Evolutionary conservation across 2,329 filamentous ascomycete genomes (phyloP).

Genomic region (Phaeophleospora eucalypticola): DNA sequence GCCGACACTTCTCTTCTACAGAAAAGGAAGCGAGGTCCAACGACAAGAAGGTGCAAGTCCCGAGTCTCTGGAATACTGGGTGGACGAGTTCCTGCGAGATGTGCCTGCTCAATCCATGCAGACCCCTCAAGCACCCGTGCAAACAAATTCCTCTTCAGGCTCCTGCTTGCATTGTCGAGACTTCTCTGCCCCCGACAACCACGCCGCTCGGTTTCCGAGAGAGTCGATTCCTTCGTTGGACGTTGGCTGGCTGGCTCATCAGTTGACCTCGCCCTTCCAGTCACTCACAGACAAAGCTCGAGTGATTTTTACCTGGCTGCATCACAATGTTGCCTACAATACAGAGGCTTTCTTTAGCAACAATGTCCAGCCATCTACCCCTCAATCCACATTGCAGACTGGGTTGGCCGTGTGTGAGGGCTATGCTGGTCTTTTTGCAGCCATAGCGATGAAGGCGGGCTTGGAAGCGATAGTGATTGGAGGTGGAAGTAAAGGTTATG

Average conservation of each 20-base stretch:
- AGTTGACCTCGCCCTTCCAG: constrained; percentile 73
- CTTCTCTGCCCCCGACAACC: constrained; percentile 74
- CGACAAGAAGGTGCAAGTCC: constrained; percentile 15
- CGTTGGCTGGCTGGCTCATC: constrained; percentile 69
- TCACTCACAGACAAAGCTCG: constrained; percentile 92
- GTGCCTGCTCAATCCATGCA: constrained; percentile 31
- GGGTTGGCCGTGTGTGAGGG: constrained; percentile 89
- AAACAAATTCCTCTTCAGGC: constrained; percentile 9
- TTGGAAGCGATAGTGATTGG: constrained; percentile 70
- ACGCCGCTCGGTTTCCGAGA: constrained; percentile 73
- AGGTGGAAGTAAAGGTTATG: constrained; percentile 84
- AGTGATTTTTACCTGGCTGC: constrained; percentile 90
- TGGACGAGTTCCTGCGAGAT: constrained; percentile 6
- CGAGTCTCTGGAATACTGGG: constrained; percentile 7
- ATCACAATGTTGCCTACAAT: constrained; percentile 90
- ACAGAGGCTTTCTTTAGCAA: constrained; percentile 71
- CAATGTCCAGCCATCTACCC: constrained; percentile 61
- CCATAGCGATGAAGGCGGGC: constrained; percentile 73
- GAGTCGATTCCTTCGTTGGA: constrained; percentile 64
- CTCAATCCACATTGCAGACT: constrained; percentile 67
- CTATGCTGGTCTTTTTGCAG: constrained; percentile 77
- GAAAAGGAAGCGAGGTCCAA: constrained; percentile 13
- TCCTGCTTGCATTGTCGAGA: constrained; percentile 80
- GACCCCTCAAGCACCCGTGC: constrained; percentile 5
- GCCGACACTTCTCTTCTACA: constrained; percentile 19